phyloP scores from a whole-genome alignment of 345 rosid genomes.

The Populus simonii region DNA sequence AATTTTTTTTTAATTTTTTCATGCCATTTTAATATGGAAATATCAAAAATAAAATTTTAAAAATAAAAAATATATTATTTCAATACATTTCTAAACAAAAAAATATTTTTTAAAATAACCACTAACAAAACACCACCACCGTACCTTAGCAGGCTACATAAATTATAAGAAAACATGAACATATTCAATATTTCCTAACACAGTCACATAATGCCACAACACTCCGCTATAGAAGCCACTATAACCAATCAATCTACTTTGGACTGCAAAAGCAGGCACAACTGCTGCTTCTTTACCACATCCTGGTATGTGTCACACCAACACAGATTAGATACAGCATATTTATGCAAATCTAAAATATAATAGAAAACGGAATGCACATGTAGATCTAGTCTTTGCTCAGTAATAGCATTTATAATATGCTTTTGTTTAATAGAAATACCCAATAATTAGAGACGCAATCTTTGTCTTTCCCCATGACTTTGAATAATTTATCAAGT shows the following conservation, averaged over 20 bases:
- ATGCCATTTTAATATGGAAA: no score
- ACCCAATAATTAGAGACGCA: not conserved
- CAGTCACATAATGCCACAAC: conserved; percentile 27
- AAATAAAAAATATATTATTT: no score
- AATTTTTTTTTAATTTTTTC: no score
- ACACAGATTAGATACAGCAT: no score
- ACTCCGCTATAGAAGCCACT: conserved; percentile 10
- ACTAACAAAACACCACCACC: no score
- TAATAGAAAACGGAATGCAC: not conserved
- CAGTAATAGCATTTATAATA: not conserved
- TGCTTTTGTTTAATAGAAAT: not conserved
- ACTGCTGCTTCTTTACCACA: no score
- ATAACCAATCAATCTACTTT: not conserved
- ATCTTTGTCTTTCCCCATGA: not conserved
- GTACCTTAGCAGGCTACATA: no score
- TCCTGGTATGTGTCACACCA: not conserved
- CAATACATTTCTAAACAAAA: no score
- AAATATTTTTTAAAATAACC: no score
- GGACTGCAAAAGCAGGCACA: not conserved
- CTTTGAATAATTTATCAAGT: not conserved
- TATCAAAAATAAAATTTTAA: no score
- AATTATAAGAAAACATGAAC: no score
- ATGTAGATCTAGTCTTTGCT: not conserved
- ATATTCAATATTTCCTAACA: not conserved
- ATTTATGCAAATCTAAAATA: not conserved